phyloP scores from a whole-genome alignment of 2,329 filamentous ascomycete species.

The Arthrobotrys entomopaga region DNA sequence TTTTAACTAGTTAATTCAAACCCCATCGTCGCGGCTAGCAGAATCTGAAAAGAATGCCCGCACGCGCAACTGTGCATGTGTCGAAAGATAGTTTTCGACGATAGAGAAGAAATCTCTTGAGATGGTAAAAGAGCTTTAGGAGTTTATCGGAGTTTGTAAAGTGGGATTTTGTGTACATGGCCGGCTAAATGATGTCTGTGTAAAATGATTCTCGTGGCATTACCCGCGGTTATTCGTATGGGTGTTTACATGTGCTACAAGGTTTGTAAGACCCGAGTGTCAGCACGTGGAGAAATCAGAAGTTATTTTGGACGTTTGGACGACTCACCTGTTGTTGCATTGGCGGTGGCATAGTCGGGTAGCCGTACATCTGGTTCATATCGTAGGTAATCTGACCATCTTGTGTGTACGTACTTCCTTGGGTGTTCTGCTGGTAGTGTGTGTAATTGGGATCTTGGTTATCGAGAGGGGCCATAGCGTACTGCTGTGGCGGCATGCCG shows the following conservation, averaged over 20 bases:
- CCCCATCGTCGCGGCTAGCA: constrained; percentile 12
- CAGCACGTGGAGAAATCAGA: constrained; percentile 29
- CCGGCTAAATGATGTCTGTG: constrained; percentile 11
- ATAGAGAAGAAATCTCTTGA: constrained; percentile 6
- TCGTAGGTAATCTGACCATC: constrained; percentile 78
- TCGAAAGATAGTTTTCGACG: constrained; percentile 9
- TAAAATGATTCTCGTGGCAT: constrained; percentile 33
- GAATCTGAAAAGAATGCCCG: constrained; percentile 6
- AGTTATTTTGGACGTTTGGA: constrained; percentile 20
- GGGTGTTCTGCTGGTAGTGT: constrained; percentile 77
- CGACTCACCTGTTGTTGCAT: constrained; percentile 66
- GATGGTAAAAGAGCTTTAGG: constrained; percentile 7
- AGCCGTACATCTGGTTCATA: constrained; percentile 86
- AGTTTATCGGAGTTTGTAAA: constrained; percentile 37
- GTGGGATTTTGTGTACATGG: neutral
- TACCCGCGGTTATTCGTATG: constrained; percentile 29
- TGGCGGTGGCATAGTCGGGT: constrained; percentile 82
- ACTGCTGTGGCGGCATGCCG: constrained; percentile 80
- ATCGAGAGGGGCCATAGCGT: constrained; percentile 84
- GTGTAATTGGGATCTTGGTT: constrained; percentile 76
- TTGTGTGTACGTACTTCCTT: constrained; percentile 54
- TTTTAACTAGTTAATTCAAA: constrained; percentile 27
- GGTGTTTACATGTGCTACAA: constrained; percentile 54
- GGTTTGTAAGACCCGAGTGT: constrained; percentile 53
- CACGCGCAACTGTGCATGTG: constrained; percentile 28